Evolutionary conservation across 192 early-diverging fungal genomes (phyloP).

Genomic region (Mortierella claussenii): DNA sequence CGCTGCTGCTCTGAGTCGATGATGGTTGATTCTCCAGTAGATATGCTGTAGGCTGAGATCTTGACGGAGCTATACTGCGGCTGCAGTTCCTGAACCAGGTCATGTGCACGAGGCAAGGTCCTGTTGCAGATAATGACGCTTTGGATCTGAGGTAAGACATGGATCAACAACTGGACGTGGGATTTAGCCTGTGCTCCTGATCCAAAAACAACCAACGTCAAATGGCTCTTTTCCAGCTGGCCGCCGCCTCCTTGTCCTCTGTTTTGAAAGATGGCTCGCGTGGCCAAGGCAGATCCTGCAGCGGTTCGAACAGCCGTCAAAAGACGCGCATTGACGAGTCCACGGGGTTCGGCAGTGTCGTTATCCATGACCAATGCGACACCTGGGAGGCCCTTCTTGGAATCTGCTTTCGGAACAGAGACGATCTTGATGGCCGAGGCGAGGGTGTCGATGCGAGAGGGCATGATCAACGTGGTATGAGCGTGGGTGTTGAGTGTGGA

Average conservation of each 20-base stretch:
- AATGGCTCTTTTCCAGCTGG: not conserved
- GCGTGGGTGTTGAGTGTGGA: constrained; percentile 43
- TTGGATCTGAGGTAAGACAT: constrained; percentile 52
- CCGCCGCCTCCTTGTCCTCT: too few species aligned
- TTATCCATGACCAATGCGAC: constrained; percentile 58
- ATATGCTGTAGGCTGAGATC: constrained; percentile 28
- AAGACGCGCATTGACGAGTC: constrained; percentile 58
- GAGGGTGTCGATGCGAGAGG: constrained; percentile 55
- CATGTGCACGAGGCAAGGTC: constrained; percentile 40
- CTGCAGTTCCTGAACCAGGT: constrained; percentile 31
- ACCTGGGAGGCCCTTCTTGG: constrained; percentile 56
- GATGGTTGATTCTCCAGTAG: constrained; percentile 32
- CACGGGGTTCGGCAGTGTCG: constrained; percentile 51
- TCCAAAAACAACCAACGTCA: constrained; percentile 60
- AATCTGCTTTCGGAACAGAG: constrained; percentile 55
- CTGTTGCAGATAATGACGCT: constrained; percentile 59
- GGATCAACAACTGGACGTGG: constrained; percentile 60
- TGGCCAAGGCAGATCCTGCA: constrained; percentile 63
- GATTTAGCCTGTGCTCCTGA: constrained; percentile 62
- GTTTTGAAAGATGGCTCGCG: constrained; percentile 38
- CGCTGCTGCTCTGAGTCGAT: not conserved
- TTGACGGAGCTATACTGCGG: constrained; percentile 15
- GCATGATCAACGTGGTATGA: constrained; percentile 62
- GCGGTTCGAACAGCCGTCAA: constrained; percentile 63
- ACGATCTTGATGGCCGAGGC: constrained; percentile 61